Percentiles rank a stretch among this genome's conserved stretches.
phyloP scores from a whole-genome alignment of 2,329 filamentous ascomycete genomes.

The Parastagonospora nodorum region DNA sequence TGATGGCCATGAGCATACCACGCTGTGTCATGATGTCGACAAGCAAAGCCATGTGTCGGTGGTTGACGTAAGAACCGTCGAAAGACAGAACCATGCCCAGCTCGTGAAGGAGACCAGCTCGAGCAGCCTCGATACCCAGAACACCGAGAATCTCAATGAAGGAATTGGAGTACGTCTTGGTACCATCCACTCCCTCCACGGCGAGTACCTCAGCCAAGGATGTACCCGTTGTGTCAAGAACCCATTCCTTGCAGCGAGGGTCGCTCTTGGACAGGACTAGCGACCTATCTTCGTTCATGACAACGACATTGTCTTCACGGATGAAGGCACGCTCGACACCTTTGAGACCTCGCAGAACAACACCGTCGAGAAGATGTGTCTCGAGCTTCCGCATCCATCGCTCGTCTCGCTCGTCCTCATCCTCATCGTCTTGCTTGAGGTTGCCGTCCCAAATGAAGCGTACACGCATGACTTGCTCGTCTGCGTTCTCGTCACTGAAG shows the following conservation, averaged over 20 bases:
- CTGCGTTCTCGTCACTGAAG: conserved; percentile 97
- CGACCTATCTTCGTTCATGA: conserved; percentile 73
- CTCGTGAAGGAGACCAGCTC: conserved; percentile 84
- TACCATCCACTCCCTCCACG: conserved; percentile 85
- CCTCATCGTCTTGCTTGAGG: conserved; percentile 70
- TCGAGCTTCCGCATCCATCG: conserved; percentile 83
- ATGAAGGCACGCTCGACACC: conserved; percentile 93
- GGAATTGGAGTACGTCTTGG: conserved; percentile 89
- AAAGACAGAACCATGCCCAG: conserved; percentile 93
- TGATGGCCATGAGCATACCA: conserved; percentile 92
- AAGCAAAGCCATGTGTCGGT: conserved; percentile 91
- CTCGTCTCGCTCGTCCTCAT: conserved; percentile 77
- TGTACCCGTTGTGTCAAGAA: conserved; percentile 92
- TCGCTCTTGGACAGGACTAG: conserved; percentile 76
- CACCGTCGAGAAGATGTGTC: conserved; percentile 85
- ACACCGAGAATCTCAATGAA: conserved; percentile 93
- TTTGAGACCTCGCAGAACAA: conserved; percentile 87
- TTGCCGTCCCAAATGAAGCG: conserved; percentile 70
- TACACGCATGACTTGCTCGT: conserved; percentile 91
- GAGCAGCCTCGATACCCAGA: conserved; percentile 94
- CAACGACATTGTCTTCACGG: conserved; percentile 55
- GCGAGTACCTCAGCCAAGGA: conserved; percentile 81
- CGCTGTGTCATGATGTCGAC: conserved; percentile 98
- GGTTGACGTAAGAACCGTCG: conserved; percentile 99
- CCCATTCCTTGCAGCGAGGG: conserved; percentile 84